Percentiles rank a stretch among this genome's conserved stretches.
Evolutionary conservation across 2,329 filamentous ascomycete species (phyloP).

Genomic region (Ceratocystis smalleyi): DNA sequence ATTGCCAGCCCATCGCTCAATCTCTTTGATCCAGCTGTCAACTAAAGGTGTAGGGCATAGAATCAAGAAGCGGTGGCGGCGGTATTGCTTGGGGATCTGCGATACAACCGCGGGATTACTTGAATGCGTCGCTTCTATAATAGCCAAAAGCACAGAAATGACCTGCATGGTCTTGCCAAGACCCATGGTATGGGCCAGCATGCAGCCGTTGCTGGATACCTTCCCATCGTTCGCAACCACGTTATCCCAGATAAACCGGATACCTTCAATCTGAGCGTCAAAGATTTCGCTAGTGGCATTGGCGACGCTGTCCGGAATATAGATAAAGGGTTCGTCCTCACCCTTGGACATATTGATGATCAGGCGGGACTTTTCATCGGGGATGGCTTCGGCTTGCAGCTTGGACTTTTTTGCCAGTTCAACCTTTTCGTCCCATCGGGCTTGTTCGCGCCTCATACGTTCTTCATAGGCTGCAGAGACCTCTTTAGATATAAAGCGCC

Average conservation of each 20-base stretch:
- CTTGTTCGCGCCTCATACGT: conserved; percentile 37
- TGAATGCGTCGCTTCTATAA: conserved; percentile 51
- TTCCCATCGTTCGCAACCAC: conserved; percentile 42
- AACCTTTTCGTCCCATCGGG: conserved; percentile 39
- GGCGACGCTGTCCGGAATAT: conserved; percentile 49
- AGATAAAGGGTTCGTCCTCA: conserved; percentile 45
- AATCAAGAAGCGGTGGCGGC: conserved; percentile 49
- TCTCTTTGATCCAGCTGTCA: conserved; percentile 71
- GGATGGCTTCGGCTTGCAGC: conserved; percentile 30
- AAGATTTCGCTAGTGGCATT: conserved; percentile 40
- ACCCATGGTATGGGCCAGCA: conserved; percentile 82
- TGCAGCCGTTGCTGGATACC: conserved; percentile 48
- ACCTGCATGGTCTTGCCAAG: conserved; percentile 87
- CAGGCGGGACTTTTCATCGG: conserved; percentile 31
- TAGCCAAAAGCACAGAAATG: conserved; percentile 63
- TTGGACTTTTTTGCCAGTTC: conserved; percentile 21
- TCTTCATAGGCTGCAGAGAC: conserved; percentile 38
- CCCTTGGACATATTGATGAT: conserved; percentile 53
- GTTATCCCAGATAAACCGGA: conserved; percentile 81
- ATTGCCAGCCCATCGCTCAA: conserved; percentile 33
- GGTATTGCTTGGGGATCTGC: conserved; percentile 55
- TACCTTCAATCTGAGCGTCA: conserved; percentile 62
- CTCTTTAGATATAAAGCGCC: conserved; percentile 31
- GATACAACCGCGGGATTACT: conserved; percentile 36
- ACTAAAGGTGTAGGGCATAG: conserved; percentile 61